A percentile compares a stretch with the other conserved stretches of the same genome.
Evolutionary conservation across 2,329 filamentous ascomycete species (phyloP).

Genomic region (Xylaria sp.): DNA sequence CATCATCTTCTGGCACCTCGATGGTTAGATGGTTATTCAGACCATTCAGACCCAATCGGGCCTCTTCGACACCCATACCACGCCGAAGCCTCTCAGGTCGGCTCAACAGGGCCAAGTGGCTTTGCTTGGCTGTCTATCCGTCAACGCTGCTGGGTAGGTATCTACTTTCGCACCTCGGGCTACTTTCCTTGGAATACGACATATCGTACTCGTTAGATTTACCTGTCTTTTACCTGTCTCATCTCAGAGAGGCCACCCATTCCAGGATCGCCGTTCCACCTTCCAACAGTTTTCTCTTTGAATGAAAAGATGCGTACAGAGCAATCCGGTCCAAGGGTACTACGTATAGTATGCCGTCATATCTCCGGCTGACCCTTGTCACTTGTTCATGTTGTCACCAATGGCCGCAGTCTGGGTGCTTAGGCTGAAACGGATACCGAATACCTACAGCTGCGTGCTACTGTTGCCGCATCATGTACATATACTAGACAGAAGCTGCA

Average conservation of each 20-base stretch:
- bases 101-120: conserved; percentile 1
- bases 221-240: too few species aligned
- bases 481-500: conserved; percentile 1
- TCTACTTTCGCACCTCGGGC: neutral
- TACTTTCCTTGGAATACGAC: neutral
- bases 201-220: neutral
- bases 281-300: neutral
- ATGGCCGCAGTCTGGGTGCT: conserved; percentile 18
- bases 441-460: neutral
- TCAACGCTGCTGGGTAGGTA: neutral
- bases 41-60: conserved; percentile 25
- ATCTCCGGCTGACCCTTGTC: conserved; percentile 4
- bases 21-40: too few species aligned
- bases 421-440: conserved; percentile 29
- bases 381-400: neutral
- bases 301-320: neutral
- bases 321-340: conserved; percentile 3
- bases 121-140: conserved; percentile 8
- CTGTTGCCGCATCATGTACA: conserved; percentile 1
- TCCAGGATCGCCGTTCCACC: neutral
- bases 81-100: neutral
- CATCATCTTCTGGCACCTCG: neutral
- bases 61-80: conserved; percentile 1
- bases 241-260: conserved; percentile 1
- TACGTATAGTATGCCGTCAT: conserved; percentile 3